Conservation (phyloP, 2,329 filamentous ascomycete genomes). For the Volutella citrinella region DNA sequence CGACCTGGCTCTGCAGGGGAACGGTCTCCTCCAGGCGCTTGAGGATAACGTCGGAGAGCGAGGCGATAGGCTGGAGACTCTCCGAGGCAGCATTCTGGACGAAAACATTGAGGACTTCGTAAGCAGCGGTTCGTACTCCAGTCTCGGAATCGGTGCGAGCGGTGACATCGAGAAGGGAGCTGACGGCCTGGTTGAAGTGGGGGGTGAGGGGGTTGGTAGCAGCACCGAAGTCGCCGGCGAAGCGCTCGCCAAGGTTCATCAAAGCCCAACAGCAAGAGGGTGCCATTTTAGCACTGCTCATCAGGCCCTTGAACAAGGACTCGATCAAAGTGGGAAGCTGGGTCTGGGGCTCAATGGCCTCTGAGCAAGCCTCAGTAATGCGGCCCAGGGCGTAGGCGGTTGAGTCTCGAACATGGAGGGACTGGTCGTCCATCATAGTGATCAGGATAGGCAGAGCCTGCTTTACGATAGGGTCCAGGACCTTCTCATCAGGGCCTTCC, state of each 20-base stretch:
- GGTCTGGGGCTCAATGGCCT: conserved; percentile 80
- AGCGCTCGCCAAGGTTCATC: conserved; percentile 97
- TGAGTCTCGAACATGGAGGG: conserved; percentile 90
- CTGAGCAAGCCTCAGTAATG: conserved; percentile 90
- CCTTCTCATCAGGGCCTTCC: conserved; percentile 93
- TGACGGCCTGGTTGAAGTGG: conserved; percentile 91
- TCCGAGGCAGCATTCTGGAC: conserved; percentile 88
- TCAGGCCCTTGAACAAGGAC: conserved; percentile 84
- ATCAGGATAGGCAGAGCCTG: conserved; percentile 91
- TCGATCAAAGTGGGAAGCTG: conserved; percentile 84
- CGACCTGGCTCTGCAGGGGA: conserved; percentile 85
- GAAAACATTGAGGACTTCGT: conserved; percentile 95
- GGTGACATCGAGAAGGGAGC: conserved; percentile 80
- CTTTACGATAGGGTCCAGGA: conserved; percentile 90
- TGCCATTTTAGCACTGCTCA: conserved; percentile 93
- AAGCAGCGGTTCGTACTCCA: conserved; percentile 88
- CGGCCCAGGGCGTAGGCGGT: conserved; percentile 94
- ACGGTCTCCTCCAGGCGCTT: conserved; percentile 89
- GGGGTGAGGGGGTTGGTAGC: conserved; percentile 78
- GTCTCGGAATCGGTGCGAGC: conserved; percentile 80
- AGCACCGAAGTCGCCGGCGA: conserved; percentile 80
- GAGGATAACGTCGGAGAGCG: conserved; percentile 82
- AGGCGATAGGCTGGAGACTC: conserved; percentile 75
- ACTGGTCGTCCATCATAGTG: conserved; percentile 84
- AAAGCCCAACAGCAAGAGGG: conserved; percentile 98